Percentiles rank a stretch among this genome's conserved stretches.
These are phyloP conservation scores for Cydonia oblonga DNA, from an alignment of 331 rosid species.

Conservation along the genomic window DNA sequence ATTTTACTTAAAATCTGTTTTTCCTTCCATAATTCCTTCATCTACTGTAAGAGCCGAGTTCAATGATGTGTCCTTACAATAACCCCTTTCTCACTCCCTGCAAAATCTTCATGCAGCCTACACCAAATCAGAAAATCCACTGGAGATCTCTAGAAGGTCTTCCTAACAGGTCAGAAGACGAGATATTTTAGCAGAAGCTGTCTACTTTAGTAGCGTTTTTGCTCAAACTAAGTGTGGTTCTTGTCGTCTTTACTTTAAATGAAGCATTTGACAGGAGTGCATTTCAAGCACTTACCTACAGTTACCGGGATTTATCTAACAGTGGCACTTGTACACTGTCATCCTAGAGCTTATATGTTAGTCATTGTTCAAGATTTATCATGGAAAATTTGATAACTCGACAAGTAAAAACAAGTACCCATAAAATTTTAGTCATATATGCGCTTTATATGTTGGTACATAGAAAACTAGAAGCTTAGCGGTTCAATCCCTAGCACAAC, in stretches of 20 bases:
- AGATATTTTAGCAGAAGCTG: neutral
- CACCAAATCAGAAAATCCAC: slow-evolving; percentile 83
- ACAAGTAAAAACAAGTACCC: neutral
- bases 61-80: neutral
- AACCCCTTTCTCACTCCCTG: slow-evolving; percentile 10
- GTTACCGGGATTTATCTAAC: too few relatives aligned
- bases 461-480: neutral
- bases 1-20: neutral
- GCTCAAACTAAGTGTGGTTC: neutral
- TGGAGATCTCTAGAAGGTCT: slow-evolving; percentile 97
- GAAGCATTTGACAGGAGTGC: too few relatives aligned
- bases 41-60: neutral
- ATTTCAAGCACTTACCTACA: too few relatives aligned
- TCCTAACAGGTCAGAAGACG: slow-evolving; percentile 60
- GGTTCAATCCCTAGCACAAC: neutral
- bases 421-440: neutral
- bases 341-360: neutral
- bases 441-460: neutral
- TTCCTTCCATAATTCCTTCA: neutral
- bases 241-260: neutral
- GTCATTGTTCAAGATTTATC: neutral
- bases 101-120: slow-evolving; percentile 55
- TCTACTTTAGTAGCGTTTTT: neutral
- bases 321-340: too few relatives aligned
- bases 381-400: neutral